These are phyloP conservation scores for Penicillium silybi DNA, from an alignment of 495 filamentous ascomycete species.

Conservation along the genomic window DNA sequence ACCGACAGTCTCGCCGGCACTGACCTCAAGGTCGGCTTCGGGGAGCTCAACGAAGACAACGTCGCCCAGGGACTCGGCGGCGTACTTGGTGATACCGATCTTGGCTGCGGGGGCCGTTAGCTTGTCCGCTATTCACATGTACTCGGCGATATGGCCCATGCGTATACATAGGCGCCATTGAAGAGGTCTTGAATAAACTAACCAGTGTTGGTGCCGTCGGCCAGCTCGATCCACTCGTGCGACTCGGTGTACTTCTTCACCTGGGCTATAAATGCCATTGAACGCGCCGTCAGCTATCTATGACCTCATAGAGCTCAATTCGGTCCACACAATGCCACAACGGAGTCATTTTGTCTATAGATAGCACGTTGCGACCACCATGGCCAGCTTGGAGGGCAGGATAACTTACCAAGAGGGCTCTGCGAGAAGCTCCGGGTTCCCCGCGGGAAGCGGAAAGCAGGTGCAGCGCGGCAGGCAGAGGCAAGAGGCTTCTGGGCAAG, in stretches of 20 bases:
- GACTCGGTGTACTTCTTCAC: conserved; percentile 93
- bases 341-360: neutral
- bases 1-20: conserved; percentile 74
- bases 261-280: conserved; percentile 30
- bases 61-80: conserved; percentile 85
- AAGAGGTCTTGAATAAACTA: conserved; percentile 14
- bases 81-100: conserved; percentile 88
- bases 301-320: conserved; percentile 3
- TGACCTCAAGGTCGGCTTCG: conserved; percentile 54
- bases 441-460: conserved; percentile 49
- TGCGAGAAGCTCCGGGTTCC: conserved; percentile 48
- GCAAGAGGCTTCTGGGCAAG: conserved; percentile 42
- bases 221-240: conserved; percentile 95
- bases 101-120: conserved; percentile 47
- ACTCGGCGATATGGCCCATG: neutral
- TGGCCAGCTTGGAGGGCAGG: conserved; percentile 9
- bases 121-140: neutral
- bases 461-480: conserved; percentile 33
- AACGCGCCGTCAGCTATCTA: conserved; percentile 22
- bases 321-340: neutral
- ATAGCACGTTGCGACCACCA: neutral
- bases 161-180: conserved; percentile 2
- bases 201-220: conserved; percentile 60
- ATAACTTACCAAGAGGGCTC: conserved; percentile 42
- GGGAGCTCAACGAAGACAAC: conserved; percentile 97